Evolutionary conservation across 192 early-diverging fungal species (phyloP), one percentile per base, ranked within the genome.

Genomic region (Lobosporangium transversale): DNA sequence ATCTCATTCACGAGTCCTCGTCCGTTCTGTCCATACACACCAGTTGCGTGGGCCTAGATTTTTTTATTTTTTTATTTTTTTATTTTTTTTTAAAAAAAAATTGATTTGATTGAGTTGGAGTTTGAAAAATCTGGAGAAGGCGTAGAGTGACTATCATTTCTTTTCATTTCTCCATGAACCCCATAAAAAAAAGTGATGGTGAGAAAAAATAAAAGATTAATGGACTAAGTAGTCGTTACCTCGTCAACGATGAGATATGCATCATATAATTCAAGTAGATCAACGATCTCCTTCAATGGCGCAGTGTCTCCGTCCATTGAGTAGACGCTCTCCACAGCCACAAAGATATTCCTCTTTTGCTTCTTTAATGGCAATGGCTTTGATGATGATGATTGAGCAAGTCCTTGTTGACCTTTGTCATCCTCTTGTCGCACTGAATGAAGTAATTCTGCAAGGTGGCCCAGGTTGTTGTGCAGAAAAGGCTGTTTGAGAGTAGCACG

Each of bases 261-360:
- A 43, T 87, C 88, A 68, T 57, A 78, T 14, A 68, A 40, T 27
- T 80, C 66, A 30, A 88, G 43, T 1, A 88, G 43, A 26, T 78
- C 61, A 1, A 90, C 86, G 21, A 95, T 88, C 23, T 93, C 89
- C 21, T 26, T 51, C 20, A 95, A 65, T 0, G 90, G 90, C 10
- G 91, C 87, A 7, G 85, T 68, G 71, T 92, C 90, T 0, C 94
- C 94, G 78, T 95, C 94, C 94, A 95, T 95, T 0, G 89, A 91
- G 70, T 95, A 95, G 12, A 94, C 81, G 7, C 88, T 79, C 78
- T 94, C 92, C 7, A 94, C 88, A 1, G 89, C 88, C 9, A 95
- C 82, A 84, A 93, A 86, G 20, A 92, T 81, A 40, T 86, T 88
- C 21, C 75, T 81, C 27, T 31, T 21, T 40, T 43, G 63, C 27